Conservation (phyloP, 805 yeast species). For the Brettanomyces naardenensis region DNA sequence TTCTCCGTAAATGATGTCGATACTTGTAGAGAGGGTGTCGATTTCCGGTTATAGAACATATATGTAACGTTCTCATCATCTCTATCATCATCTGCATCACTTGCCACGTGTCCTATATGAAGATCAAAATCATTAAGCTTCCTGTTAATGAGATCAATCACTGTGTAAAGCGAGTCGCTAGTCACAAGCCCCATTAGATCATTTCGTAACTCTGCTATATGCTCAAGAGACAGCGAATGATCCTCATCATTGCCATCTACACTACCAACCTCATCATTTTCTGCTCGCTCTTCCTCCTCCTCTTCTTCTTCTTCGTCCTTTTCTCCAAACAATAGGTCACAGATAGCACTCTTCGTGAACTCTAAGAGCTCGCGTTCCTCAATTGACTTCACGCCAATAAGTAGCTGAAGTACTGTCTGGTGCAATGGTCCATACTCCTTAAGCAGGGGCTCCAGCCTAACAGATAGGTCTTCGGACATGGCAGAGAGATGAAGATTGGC, state of each 20-base stretch:
- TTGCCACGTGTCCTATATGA: neutral
- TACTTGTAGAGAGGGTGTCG: constrained; percentile 30
- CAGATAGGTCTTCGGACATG: no score
- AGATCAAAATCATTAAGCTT: constrained; percentile 1
- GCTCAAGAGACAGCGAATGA: neutral
- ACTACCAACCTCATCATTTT: neutral
- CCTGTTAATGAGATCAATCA: neutral
- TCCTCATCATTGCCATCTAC: neutral
- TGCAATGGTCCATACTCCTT: neutral
- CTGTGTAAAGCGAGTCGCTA: neutral
- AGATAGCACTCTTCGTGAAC: neutral
- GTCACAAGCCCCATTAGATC: neutral
- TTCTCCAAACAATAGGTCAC: neutral
- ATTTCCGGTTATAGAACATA: constrained; percentile 32
- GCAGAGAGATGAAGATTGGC: no score
- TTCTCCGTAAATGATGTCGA: constrained; percentile 28
- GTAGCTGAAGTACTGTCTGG: constrained; percentile 2
- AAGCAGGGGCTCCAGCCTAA: neutral
- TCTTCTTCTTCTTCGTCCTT: neutral
- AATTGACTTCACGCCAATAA: neutral
- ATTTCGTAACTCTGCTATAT: no score
- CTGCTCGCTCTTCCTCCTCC: neutral
- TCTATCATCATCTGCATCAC: neutral
- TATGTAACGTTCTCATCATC: constrained; percentile 22
- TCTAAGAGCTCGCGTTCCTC: neutral